Conservation (phyloP, 1,139 yeast species). For the Geotrichum klebahnii region DNA sequence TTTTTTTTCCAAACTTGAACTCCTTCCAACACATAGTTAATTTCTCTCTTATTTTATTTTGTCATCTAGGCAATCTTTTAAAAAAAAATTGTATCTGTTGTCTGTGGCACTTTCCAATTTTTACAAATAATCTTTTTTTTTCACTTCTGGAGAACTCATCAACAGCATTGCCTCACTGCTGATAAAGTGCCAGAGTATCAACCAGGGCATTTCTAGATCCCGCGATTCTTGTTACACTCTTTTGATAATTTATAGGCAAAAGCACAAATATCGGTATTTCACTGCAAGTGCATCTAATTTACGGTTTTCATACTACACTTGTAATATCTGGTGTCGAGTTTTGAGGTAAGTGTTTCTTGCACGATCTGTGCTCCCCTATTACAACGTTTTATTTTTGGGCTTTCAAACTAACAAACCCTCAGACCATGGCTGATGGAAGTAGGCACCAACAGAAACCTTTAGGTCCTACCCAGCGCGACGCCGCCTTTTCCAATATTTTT, state of each 20-base stretch:
- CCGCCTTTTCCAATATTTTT: constrained; percentile 40
- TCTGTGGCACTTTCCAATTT: neutral
- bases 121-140: neutral
- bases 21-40: neutral
- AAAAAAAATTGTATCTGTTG: neutral
- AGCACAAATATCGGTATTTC: too few relatives aligned
- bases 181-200: neutral
- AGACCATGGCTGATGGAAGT: constrained; percentile 18
- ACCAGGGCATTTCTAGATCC: too few relatives aligned
- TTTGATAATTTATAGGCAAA: too few relatives aligned
- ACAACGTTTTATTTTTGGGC: neutral
- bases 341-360: too few relatives aligned
- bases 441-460: constrained; percentile 20
- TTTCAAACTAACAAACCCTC: neutral
- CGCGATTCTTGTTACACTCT: too few relatives aligned
- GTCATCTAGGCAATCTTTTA: neutral
- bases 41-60: neutral
- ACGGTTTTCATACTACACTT: neutral
- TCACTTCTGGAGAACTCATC: neutral
- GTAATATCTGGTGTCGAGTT: too few relatives aligned
- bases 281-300: too few relatives aligned
- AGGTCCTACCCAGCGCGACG: constrained; percentile 32
- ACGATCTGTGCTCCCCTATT: neutral
- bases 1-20: neutral
- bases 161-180: neutral